phyloP scores from a whole-genome alignment of 108 stramenopile genomes.

The Fragilaria crotonensis region DNA sequence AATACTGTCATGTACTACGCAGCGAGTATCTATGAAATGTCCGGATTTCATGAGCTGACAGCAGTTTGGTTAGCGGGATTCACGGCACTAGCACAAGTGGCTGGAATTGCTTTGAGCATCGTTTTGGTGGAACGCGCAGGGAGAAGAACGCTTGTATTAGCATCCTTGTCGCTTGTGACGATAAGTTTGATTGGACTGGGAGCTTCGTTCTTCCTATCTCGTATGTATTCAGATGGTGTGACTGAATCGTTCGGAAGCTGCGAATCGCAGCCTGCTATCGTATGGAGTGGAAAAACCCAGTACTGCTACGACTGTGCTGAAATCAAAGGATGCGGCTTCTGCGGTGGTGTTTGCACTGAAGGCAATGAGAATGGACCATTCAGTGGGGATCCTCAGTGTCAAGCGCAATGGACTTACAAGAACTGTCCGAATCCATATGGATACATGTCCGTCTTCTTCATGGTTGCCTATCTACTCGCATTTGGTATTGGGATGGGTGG shows the following conservation, averaged over 20 bases:
- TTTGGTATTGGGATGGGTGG: conserved; percentile 84
- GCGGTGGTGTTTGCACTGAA: conserved; percentile 25
- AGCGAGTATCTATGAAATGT: conserved; percentile 78
- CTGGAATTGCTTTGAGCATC: conserved; percentile 58
- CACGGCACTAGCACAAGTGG: conserved; percentile 75
- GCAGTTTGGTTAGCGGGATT: conserved; percentile 67
- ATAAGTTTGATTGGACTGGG: conserved; percentile 54
- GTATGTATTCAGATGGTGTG: conserved; percentile 26
- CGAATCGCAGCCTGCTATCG: conserved; percentile 23
- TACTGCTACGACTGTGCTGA: conserved; percentile 68
- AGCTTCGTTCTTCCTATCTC: conserved; percentile 48
- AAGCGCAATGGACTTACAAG: conserved; percentile 18
- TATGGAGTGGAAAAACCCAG: conserved; percentile 51
- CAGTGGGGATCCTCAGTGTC: background rate
- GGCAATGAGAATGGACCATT: conserved; percentile 28
- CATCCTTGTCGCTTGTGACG: conserved; percentile 39
- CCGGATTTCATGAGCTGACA: conserved; percentile 65
- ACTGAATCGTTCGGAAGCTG: conserved; percentile 17
- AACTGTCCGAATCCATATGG: conserved; percentile 48
- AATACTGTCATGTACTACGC: conserved; percentile 94
- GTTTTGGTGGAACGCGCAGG: conserved; percentile 66
- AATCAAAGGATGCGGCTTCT: conserved; percentile 59
- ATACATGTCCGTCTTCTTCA: conserved; percentile 49
- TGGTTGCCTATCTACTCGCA: conserved; percentile 69
- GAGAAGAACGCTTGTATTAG: conserved; percentile 52